Base-by-base conservation (phyloP, 805 yeast species). In the Yarrowia bubula region DNA sequence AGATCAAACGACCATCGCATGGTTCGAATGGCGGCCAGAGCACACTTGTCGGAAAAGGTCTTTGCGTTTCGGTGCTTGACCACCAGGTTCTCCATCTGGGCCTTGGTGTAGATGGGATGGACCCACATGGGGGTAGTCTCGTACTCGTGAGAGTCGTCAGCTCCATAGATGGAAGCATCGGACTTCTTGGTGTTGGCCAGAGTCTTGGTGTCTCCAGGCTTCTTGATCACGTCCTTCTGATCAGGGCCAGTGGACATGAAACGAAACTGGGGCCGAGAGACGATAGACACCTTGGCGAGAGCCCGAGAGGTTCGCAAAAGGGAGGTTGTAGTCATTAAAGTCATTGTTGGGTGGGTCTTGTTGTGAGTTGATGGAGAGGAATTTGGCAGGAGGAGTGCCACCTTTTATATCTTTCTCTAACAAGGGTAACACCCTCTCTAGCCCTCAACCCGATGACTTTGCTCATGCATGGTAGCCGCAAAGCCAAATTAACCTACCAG, bases 1-100 rank as follows among this genome's bases (percentile, higher is more conserved):
- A 81, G 72, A 72, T 87, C 91, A 73, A 87, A 87, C n/a, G 78
- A 66, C 4, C 75, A 69, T 66, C 90, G 76, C 64, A 83, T 76
- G 46, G 76, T 68, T 66, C 71, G 72, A 71, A 86, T 81, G 33
- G 82, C 78, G 8, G 75, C 69, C 67, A 74, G 79, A 8, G 90
- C 89, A 15, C 85, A 71, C 63, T 75, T 77, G 71, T 87, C 92
- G 13, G 64, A 58, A 7, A 32, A 58, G 10, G 64, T 58, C 51
- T 43, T 44, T 41, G 64, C 64, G 15, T 71, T 72, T 41, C 88
- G 75, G 73, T 87, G 92, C 41, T 81, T 83, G 61, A 76, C 77
- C 35, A 87, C 81, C 1, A 68, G 66, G 9, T 35, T 35, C 13
- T 75, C 73, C 80, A 83, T 79, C 55, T 79, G 78, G 0, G 68